Evolutionary conservation across 805 yeast species (phyloP), one percentile per base, ranked within the genome.

Genomic region (Cyberlindnera amylophila): DNA sequence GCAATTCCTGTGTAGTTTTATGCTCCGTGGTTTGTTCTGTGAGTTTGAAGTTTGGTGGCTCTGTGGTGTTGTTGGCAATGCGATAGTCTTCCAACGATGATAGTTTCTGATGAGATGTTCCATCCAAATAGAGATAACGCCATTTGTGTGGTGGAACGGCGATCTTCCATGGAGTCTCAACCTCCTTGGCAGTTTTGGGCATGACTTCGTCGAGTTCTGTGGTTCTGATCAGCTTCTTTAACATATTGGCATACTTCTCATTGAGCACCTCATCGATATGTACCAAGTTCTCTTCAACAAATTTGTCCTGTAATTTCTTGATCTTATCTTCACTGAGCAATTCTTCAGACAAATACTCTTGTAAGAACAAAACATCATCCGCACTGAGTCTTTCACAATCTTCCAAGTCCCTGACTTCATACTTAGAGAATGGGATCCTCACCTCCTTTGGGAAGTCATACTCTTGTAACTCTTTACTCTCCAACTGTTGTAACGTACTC

Each of bases 81-180:
- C 53, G 55, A 27, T 64, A 55, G 19, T 59, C 63, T 17, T 61
- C 60, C 34, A 58, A 59, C 2, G 48, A 16, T 13, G 54, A 50
- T 6, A 61, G 55, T 24, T 59, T 56, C 36, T 59, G 66, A 11
- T 53, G 56, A 11, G 70, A 58, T 42, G 68, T 66, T 3, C 91
- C 91, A 58, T 87, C 95, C 26, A 90, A 71, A 59, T 88, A 91
- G 69, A 88, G 62, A 58, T 73, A 93, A 48, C 96, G 69, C 66
- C 89, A 90, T 60, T 93, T 88, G 58, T 91, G 98, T 8, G 97
- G 93, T 8, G 99, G 98, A 36, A 84, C 76, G 1, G 97, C 93
- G 32, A 89, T 71, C 48, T 83, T 81, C 99, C 99, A 93, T 7
- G 96, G 96, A 37, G 62, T 68, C 9, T 58, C 40, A 1, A 86